These are phyloP conservation scores for Aspergillus sp. DNA, from an alignment of 2,329 filamentous ascomycete genomes.

Conservation along the genomic window DNA sequence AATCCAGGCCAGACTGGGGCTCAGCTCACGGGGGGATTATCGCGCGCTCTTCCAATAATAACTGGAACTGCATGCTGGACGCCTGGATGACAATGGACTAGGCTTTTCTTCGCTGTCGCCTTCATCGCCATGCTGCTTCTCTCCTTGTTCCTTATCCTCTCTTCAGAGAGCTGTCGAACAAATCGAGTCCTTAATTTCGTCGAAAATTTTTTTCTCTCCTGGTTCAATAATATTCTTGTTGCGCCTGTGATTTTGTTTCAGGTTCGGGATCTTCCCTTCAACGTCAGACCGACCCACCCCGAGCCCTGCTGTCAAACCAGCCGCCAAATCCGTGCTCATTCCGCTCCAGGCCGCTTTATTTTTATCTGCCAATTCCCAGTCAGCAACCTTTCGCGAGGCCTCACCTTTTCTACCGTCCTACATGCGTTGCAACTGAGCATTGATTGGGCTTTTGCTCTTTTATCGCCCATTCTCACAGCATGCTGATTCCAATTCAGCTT, in stretches of 20 bases:
- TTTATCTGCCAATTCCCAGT: slow-evolving; percentile 4
- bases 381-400: background rate
- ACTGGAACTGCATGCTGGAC: slow-evolving; percentile 6
- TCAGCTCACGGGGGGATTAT: slow-evolving; percentile 6
- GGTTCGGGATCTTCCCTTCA: background rate
- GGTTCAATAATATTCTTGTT: background rate
- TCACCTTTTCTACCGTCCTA: background rate
- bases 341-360: slow-evolving; percentile 7
- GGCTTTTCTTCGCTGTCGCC: background rate
- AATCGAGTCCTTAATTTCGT: background rate
- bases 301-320: slow-evolving; percentile 9
- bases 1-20: background rate
- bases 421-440: slow-evolving; percentile 12
- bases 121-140: background rate
- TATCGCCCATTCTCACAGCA: slow-evolving; percentile 20
- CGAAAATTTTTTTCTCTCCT: background rate
- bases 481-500: slow-evolving; percentile 28
- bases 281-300: slow-evolving; percentile 13
- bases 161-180: background rate
- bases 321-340: slow-evolving; percentile 10
- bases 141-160: slow-evolving; percentile 3
- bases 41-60: slow-evolving; percentile 11
- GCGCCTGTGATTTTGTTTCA: slow-evolving; percentile 6
- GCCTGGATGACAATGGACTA: slow-evolving; percentile 4
- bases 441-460: slow-evolving; percentile 14